These are phyloP conservation scores for Acorus calamus DNA, from an alignment of 106 monocot species.

Conservation along the genomic window DNA sequence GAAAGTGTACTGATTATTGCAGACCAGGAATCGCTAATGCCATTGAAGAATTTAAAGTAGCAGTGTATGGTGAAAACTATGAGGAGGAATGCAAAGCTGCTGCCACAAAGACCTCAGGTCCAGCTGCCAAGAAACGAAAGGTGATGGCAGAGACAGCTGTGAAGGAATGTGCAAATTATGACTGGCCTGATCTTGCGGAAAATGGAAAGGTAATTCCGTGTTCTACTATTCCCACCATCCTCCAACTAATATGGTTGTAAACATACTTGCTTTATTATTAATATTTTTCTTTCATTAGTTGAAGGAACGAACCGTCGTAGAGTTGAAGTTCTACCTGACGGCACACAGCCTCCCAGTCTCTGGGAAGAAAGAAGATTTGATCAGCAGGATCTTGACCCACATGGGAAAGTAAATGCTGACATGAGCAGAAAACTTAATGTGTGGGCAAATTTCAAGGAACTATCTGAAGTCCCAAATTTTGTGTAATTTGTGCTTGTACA, in stretches of 20 bases:
- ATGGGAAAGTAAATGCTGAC: conserved; percentile 46
- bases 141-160: conserved; percentile 44
- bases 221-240: neutral
- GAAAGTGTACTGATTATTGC: neutral
- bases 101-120: conserved; percentile 25
- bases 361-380: conserved; percentile 77
- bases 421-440: no score
- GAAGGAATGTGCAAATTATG: conserved; percentile 34
- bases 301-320: conserved; percentile 72
- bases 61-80: conserved; percentile 83
- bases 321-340: conserved; percentile 78
- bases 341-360: conserved; percentile 57
- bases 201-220: conserved; percentile 44
- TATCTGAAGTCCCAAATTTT: no score
- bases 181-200: conserved; percentile 87
- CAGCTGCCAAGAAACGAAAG: conserved; percentile 74
- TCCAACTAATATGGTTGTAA: neutral
- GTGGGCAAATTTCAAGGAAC: no score
- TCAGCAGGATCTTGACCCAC: conserved; percentile 84
- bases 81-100: conserved; percentile 48
- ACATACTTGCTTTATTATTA: neutral
- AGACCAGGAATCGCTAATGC: conserved; percentile 59
- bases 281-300: conserved; percentile 28
- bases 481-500: no score
- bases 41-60: conserved; percentile 62